Evolutionary conservation across 805 yeast genomes (phyloP), one percentile per base, ranked within the genome.

Genomic region (Hanseniaspora occidentalis): DNA sequence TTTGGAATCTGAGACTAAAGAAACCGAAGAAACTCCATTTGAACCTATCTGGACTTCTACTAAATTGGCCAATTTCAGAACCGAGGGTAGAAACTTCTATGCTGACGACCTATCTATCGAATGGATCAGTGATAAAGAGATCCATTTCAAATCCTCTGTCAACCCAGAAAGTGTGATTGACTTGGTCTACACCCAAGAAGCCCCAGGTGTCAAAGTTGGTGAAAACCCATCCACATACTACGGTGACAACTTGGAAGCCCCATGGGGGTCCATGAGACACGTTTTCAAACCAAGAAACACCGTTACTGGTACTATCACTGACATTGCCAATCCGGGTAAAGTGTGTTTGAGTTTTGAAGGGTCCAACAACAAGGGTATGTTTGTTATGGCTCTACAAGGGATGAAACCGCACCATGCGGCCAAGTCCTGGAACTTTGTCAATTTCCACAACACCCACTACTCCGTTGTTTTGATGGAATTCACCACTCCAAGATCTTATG

Each of bases 351-450:
- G 54, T 55, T 13, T 42, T 45, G 16, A 46, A 42, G 4, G 41
- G 36, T 14, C 44, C 39, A 10, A 31, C n/a, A n/a, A n/a, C n/a
- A n/a, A 38, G 35, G 39, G 40, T 38, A 82, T 92, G 94, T 88
- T 77, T 56, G 95, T 89, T 40, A 79, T 84, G 89, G 98, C 98
- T 6, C 66, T 85, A 50, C 98, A 92, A 67, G 97, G 97, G 46
- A 88, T 92, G 97, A 92, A 92, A 62, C 98, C 98, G 7, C 96
- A 92, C 62, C 98, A 92, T 63, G 96, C 96, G 26, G 98, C 98
- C 42, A 84, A 94, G 45, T 65, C 85, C 18, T 92, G 98, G 98
- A 92, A 89, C 64, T 92, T 92, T 58, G 63, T 84, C 46, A 81
- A 84, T 62, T 89, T 83, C 71, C 95, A 84, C 57, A 80, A 92